Evolutionary conservation across 1,284 basidiomycete species (phyloP).

Genomic region (Jaminaea rosea): DNA sequence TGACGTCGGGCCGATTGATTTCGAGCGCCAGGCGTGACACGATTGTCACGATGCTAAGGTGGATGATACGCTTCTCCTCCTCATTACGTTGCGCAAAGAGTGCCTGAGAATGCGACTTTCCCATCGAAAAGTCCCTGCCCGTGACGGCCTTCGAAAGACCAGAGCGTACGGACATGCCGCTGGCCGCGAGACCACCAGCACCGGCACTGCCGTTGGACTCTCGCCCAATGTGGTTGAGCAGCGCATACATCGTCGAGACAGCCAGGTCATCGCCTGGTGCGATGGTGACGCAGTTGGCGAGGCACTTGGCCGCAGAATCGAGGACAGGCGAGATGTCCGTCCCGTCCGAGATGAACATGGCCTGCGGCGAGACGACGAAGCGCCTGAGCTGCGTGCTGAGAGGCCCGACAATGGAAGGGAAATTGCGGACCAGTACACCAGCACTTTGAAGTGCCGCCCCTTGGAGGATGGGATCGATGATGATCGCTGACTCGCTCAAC

Average conservation of each 20-base stretch:
- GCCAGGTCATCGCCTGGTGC: slow-evolving; percentile 80
- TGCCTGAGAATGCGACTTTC: slow-evolving; percentile 19
- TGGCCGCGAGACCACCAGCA: slow-evolving; percentile 48
- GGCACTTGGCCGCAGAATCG: slow-evolving; percentile 74
- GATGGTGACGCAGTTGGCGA: slow-evolving; percentile 76
- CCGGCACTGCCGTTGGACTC: slow-evolving; percentile 52
- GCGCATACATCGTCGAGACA: slow-evolving; percentile 89
- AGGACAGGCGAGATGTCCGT: slow-evolving; percentile 63
- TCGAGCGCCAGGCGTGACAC: slow-evolving; percentile 39
- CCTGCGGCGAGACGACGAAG: slow-evolving; percentile 77
- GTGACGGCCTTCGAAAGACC: slow-evolving; percentile 47
- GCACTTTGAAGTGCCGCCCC: slow-evolving; percentile 74
- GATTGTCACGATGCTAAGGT: slow-evolving; percentile 68
- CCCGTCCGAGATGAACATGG: slow-evolving; percentile 61
- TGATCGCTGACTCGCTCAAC: slow-evolving; percentile 69
- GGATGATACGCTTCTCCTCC: slow-evolving; percentile 72
- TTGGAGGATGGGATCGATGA: slow-evolving; percentile 70
- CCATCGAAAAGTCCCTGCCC: slow-evolving; percentile 14
- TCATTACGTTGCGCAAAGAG: slow-evolving; percentile 53
- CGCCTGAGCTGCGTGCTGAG: slow-evolving; percentile 74
- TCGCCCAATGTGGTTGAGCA: slow-evolving; percentile 81
- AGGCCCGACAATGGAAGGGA: slow-evolving; percentile 65
- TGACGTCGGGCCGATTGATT: slow-evolving; percentile 30
- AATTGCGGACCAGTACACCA: slow-evolving; percentile 71
- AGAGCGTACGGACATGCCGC: slow-evolving; percentile 52